These are phyloP conservation scores for Phytophthora sojae DNA, from an alignment of 352 stramenopile genomes.

Conservation along the genomic window DNA sequence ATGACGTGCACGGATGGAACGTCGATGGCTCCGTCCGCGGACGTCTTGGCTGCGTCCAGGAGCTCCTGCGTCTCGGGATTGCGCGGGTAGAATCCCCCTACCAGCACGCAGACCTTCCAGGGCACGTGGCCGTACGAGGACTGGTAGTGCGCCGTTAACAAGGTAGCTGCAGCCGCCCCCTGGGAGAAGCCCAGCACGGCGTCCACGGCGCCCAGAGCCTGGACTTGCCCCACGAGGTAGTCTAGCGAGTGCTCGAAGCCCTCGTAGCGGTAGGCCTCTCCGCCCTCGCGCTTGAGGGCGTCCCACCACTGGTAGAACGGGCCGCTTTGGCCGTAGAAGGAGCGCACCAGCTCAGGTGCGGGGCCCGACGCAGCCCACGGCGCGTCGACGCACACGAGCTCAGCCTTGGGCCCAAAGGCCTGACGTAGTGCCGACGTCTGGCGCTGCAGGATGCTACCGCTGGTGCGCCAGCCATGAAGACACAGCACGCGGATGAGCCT, in stretches of 20 bases:
- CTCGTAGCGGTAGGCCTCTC: constrained; percentile 57
- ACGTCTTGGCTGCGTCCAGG: constrained; percentile 47
- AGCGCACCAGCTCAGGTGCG: constrained; percentile 65
- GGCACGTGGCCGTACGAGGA: constrained; percentile 47
- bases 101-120: constrained; percentile 70
- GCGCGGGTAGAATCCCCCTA: constrained; percentile 69
- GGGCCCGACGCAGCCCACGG: constrained; percentile 66
- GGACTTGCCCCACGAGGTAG: constrained; percentile 55
- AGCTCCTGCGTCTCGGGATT: constrained; percentile 57
- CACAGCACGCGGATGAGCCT: constrained; percentile 74
- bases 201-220: constrained; percentile 62
- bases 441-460: constrained; percentile 58
- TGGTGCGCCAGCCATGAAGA: constrained; percentile 84
- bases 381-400: constrained; percentile 75
- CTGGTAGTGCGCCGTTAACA: constrained; percentile 74
- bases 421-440: constrained; percentile 68
- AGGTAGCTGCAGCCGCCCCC: constrained; percentile 57
- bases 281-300: constrained; percentile 43
- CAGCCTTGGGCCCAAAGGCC: constrained; percentile 58
- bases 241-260: constrained; percentile 72
- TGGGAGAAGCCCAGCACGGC: constrained; percentile 82
- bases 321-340: constrained; percentile 58
- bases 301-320: constrained; percentile 89
- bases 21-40: constrained; percentile 47
- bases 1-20: constrained; percentile 78